Base-by-base conservation (phyloP, 116 monocot species). In the Cymodocea nodosa region DNA sequence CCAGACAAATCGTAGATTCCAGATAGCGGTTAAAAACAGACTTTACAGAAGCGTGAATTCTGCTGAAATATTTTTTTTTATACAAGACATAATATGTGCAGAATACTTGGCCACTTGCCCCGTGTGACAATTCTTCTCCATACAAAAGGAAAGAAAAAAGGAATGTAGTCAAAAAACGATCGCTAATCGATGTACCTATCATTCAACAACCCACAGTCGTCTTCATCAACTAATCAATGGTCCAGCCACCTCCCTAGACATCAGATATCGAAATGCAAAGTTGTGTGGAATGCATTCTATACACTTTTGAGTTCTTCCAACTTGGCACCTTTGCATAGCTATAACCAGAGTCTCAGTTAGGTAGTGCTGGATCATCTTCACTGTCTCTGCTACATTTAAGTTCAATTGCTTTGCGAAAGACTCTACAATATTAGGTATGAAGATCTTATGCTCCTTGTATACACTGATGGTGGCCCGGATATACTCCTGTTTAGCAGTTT, bases 361-460 rank as follows among this genome's bases (percentile, higher is more conserved):
- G 68, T 81, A 79, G 2, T 55, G 67, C 40, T 82, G 84, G 65
- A 98, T 86, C 78, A 89, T 81, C 48, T 84, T 82, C 11, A 84
- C 67, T 23, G 83, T 44, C 18, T 70, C 78, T 30, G 76, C 79
- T 44, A 71, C 51, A 64, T 68, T 82, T 60, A 92, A 23, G 70
- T 64, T 78, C 4, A 65, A 70, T 49, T 92, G 84, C 55, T 91
- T 92, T 0, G 82, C 81, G 44, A 86, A 98, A 54, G 82, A 72
- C n/a, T 98, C 98, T 4, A 98, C 39, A 16, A 92, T 34, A 71
- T 86, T 98, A 1, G 98, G 98, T n/a, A 98, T 75, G 51, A 92
- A 80, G 56, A 98, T 78, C 67, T 82, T 98, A 73, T 98, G 80
- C 63, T 89, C 85, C 65, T 89, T 82, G 63, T 74, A 73, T 39